Conservation (phyloP, 768 basidiomycete species). For the Rickenella mellea region DNA sequence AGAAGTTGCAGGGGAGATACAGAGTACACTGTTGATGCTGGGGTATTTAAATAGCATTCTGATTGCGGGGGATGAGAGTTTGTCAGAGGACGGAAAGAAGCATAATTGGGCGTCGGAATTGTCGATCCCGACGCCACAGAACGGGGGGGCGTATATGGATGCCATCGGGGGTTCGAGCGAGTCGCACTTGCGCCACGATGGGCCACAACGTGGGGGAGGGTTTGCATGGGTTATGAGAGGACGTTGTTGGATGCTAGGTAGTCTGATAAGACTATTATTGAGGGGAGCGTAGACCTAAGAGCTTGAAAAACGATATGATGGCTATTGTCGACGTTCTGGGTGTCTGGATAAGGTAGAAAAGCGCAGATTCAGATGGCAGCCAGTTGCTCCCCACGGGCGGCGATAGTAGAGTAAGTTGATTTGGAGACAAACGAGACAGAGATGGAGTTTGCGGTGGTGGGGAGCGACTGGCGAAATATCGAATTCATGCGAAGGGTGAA, state of each 20-base stretch:
- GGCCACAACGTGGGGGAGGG: constrained; percentile 44
- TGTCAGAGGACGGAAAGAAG: constrained; percentile 27
- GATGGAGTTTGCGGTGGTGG: neutral
- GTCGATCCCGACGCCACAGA: no score
- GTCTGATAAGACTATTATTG: no score
- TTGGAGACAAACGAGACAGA: neutral
- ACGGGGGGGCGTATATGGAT: constrained; percentile 53
- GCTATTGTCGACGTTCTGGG: no score
- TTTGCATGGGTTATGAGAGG: constrained; percentile 19
- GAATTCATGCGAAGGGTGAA: neutral
- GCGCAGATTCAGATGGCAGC: neutral
- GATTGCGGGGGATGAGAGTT: constrained; percentile 23
- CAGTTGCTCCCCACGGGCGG: neutral
- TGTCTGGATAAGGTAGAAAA: neutral
- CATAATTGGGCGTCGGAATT: constrained; percentile 8
- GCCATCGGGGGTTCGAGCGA: constrained; percentile 69
- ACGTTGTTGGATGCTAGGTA: no score
- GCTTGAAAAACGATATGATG: no score
- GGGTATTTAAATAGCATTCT: constrained; percentile 42
- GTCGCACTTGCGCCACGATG: constrained; percentile 60
- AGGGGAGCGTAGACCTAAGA: no score
- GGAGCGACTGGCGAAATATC: neutral
- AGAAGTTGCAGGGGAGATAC: constrained; percentile 17
- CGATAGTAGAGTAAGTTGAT: neutral
- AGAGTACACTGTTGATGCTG: constrained; percentile 38